Evolutionary conservation across 2,329 filamentous ascomycete species (phyloP).

Genomic region (Botrytis porri): DNA sequence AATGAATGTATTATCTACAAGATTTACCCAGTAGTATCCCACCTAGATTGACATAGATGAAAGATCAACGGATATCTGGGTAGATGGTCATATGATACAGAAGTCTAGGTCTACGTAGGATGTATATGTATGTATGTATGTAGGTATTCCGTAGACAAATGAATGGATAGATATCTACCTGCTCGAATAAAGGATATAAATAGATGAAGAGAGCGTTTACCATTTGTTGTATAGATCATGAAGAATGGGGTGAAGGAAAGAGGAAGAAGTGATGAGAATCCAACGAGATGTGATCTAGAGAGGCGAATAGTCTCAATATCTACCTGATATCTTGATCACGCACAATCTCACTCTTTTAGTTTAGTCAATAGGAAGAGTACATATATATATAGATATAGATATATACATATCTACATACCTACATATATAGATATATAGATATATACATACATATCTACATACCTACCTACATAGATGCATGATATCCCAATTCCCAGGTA

Average conservation of each 20-base stretch:
- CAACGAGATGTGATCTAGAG: neutral
- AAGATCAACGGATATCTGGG: neutral
- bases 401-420: neutral
- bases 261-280: neutral
- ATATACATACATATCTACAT: too few relatives aligned
- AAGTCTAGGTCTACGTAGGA: neutral
- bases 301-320: neutral
- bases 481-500: too few relatives aligned
- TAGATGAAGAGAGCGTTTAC: neutral
- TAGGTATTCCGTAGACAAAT: neutral
- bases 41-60: neutral
- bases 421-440: too few relatives aligned
- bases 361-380: slow-evolving; percentile 6
- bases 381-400: too few relatives aligned
- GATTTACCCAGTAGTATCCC: neutral
- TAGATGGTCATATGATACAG: neutral
- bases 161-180: neutral
- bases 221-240: neutral
- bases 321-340: neutral
- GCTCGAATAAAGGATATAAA: neutral
- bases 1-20: neutral
- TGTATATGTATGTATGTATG: neutral
- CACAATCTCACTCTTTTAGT: neutral
- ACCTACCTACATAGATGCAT: too few relatives aligned
- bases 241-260: neutral